phyloP scores from a whole-genome alignment of 2,329 filamentous ascomycete genomes.

The Neodidymelliopsis sp. region DNA sequence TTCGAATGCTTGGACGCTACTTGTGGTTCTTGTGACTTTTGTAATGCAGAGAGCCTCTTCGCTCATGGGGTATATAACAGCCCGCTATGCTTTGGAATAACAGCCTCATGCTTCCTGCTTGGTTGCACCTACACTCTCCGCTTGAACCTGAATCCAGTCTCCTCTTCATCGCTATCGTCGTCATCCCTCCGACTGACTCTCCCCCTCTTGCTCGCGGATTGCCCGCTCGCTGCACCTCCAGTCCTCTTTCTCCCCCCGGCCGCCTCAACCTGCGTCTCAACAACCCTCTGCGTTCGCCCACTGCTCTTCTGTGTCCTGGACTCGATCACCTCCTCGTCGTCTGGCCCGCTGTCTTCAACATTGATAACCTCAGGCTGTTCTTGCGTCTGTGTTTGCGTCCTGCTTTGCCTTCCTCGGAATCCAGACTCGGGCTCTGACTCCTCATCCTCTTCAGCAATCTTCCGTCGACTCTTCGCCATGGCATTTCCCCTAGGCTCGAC shows the following conservation, averaged over 20 bases:
- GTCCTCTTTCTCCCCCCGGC: conserved; percentile 40
- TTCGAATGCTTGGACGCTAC: not conserved
- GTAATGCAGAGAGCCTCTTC: too few relatives aligned
- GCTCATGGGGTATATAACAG: conserved; percentile 6
- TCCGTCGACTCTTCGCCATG: not conserved
- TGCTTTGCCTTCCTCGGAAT: conserved; percentile 23
- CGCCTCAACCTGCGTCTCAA: conserved; percentile 43
- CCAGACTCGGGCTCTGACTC: conserved; percentile 40
- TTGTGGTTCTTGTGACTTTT: not conserved
- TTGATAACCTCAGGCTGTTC: conserved; percentile 31
- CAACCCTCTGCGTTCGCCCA: conserved; percentile 34
- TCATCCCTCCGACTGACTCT: conserved; percentile 45
- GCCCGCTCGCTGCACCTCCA: conserved; percentile 30
- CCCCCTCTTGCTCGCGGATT: conserved; percentile 40
- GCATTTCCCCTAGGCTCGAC: conserved; percentile 16
- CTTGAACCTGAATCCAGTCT: conserved; percentile 63
- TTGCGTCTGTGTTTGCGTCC: conserved; percentile 24
- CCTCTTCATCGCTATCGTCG: conserved; percentile 65
- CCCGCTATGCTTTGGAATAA: conserved; percentile 7
- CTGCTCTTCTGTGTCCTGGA: conserved; percentile 33
- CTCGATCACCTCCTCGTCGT: conserved; percentile 33
- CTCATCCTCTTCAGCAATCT: conserved; percentile 20
- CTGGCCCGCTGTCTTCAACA: conserved; percentile 42
- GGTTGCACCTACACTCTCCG: conserved; percentile 25
- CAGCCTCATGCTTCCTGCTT: not conserved